phyloP scores from a whole-genome alignment of 2,329 filamentous ascomycete species.

The Lasiodiplodia theobromae region DNA sequence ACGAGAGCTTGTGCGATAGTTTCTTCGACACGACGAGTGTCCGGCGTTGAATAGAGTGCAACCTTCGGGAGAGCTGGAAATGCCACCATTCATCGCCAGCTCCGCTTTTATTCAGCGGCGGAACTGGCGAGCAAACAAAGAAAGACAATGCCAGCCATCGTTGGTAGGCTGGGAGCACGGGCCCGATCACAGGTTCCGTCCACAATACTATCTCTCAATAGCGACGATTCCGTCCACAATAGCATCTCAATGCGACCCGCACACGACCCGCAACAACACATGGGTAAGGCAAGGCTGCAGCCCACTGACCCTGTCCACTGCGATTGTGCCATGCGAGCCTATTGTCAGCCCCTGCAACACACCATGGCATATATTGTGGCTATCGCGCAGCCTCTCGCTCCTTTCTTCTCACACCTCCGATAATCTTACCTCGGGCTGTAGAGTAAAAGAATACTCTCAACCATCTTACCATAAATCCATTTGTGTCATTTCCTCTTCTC shows the following conservation, averaged over 20 bases:
- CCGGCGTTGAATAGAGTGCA: slow-evolving; percentile 15
- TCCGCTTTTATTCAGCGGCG: background rate
- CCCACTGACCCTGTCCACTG: background rate
- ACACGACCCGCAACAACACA: background rate
- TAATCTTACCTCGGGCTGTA: no score
- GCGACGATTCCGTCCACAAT: slow-evolving; percentile 6
- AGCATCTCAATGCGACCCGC: slow-evolving; percentile 2
- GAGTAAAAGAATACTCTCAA: background rate
- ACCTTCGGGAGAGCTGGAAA: background rate
- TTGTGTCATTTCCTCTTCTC: background rate
- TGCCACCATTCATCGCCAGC: background rate
- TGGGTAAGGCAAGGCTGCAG: background rate
- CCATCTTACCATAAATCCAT: background rate
- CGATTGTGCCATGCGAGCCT: slow-evolving; percentile 10
- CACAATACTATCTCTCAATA: background rate
- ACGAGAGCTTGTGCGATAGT: background rate
- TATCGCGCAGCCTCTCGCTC: background rate
- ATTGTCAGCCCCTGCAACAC: slow-evolving; percentile 19
- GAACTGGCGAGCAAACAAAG: background rate
- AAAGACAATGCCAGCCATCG: background rate
- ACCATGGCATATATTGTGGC: slow-evolving; percentile 7
- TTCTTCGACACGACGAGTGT: slow-evolving; percentile 19
- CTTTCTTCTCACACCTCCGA: background rate
- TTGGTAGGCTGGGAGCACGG: background rate
- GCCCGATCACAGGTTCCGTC: background rate